Evolutionary conservation across 805 yeast genomes (phyloP).

Genomic region (Candida golubevii): DNA sequence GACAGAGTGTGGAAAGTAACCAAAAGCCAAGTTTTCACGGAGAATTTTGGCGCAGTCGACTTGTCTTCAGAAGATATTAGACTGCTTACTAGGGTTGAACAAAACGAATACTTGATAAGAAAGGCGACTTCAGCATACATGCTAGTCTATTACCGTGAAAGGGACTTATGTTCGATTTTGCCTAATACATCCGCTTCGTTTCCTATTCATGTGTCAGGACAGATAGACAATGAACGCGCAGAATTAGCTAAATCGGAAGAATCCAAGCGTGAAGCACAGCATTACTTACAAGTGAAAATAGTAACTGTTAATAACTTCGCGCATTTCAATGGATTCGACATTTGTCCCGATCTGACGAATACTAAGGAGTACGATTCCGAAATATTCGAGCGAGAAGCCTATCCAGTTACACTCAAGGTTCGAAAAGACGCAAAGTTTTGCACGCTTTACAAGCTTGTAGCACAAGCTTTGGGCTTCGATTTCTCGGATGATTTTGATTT

Average conservation of each 20-base stretch:
- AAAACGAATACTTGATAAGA: constrained; percentile 57
- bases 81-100: constrained; percentile 53
- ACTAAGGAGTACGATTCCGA: constrained; percentile 45
- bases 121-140: constrained; percentile 94
- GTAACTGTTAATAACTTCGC: constrained; percentile 52
- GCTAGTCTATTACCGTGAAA: constrained; percentile 85
- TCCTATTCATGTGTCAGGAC: constrained; percentile 66
- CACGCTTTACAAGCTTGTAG: constrained; percentile 48
- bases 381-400: constrained; percentile 43
- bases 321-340: constrained; percentile 68
- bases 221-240: constrained; percentile 58
- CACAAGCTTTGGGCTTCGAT: constrained; percentile 36
- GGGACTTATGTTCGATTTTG: constrained; percentile 52
- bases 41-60: constrained; percentile 82
- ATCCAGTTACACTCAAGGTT: constrained; percentile 48
- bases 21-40: constrained; percentile 79
- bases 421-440: constrained; percentile 52
- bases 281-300: constrained; percentile 47
- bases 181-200: constrained; percentile 42
- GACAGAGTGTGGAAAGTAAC: constrained; percentile 90
- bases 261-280: constrained; percentile 60
- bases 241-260: constrained; percentile 52
- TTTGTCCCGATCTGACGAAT: constrained; percentile 58
- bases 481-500: constrained; percentile 1
- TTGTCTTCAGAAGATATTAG: constrained; percentile 45